A percentile compares a stretch with the other conserved stretches of the same genome.
Conservation (phyloP, 148 eudicot species). For the Polygonum maritimum region DNA sequence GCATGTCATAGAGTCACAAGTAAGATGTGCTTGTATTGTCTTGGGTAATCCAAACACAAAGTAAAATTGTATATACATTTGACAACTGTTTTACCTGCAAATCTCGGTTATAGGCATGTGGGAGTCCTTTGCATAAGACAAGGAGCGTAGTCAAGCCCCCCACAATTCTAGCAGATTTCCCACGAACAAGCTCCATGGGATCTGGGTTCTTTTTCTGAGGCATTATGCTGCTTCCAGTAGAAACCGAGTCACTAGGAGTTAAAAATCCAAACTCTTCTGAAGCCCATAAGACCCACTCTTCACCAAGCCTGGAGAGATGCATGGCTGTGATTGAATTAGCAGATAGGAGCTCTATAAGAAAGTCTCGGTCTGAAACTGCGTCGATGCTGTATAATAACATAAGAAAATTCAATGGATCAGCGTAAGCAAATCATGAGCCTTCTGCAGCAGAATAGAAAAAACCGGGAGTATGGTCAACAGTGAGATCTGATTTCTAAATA, state of each 20-base stretch:
- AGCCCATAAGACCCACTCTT: conserved; percentile 99
- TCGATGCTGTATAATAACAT: conserved; percentile 66
- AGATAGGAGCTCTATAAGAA: conserved; percentile 90
- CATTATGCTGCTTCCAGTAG: conserved; percentile 99
- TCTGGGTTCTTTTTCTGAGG: conserved; percentile 99
- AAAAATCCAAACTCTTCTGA: conserved; percentile 95
- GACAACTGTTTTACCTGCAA: conserved; percentile 47
- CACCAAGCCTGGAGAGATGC: conserved; percentile 96
- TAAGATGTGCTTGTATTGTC: too few species aligned
- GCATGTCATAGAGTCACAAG: neutral
- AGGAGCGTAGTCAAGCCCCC: conserved; percentile 89
- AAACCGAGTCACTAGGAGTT: conserved; percentile 85
- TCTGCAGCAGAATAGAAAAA: neutral
- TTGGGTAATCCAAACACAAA: too few species aligned
- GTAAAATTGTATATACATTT: neutral
- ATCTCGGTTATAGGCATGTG: conserved; percentile 95
- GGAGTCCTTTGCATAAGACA: conserved; percentile 96
- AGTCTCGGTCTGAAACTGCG: conserved; percentile 98
- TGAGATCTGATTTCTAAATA: neutral
- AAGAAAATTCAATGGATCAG: conserved; percentile 17
- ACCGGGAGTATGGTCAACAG: neutral
- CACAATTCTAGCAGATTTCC: conserved; percentile 84
- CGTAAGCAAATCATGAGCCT: neutral
- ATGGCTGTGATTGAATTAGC: conserved; percentile 84
- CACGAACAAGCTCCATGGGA: conserved; percentile 99